Evolutionary conservation across 345 rosid genomes (phyloP).

Genomic region (Noccaea caerulescens): DNA sequence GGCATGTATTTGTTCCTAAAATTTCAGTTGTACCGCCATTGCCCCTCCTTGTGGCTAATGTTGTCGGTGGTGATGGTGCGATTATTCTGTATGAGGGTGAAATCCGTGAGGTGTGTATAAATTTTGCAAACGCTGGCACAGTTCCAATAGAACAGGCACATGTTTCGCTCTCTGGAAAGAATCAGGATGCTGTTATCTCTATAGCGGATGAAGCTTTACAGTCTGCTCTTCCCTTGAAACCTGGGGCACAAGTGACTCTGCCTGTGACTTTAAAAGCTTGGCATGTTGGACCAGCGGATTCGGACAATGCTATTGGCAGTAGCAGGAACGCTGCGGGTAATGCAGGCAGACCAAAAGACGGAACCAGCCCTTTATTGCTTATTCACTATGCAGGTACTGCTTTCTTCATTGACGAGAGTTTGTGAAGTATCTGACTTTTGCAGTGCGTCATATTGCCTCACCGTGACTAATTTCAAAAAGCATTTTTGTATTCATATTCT

Average conservation of each 20-base stretch:
- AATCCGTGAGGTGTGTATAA: constrained; percentile 78
- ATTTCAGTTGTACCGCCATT: constrained; percentile 78
- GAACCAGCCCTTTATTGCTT: constrained; percentile 76
- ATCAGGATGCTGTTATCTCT: constrained; percentile 90
- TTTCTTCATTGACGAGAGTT: constrained; percentile 10
- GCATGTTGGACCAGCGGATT: constrained; percentile 73
- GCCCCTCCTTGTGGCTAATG: constrained; percentile 82
- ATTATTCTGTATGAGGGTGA: constrained; percentile 94
- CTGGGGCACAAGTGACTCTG: constrained; percentile 87
- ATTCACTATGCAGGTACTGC: constrained; percentile 87
- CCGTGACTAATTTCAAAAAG: not conserved
- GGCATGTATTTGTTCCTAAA: constrained; percentile 75
- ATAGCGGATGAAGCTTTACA: constrained; percentile 71
- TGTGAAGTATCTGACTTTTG: constrained; percentile 28
- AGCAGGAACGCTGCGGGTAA: constrained; percentile 60
- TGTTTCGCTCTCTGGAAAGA: constrained; percentile 90
- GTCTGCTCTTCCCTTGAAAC: constrained; percentile 86
- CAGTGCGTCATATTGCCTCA: constrained; percentile 13
- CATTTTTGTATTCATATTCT: not conserved
- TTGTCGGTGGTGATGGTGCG: constrained; percentile 93
- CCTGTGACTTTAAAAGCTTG: constrained; percentile 93
- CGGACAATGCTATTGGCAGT: constrained; percentile 57
- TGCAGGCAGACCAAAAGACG: constrained; percentile 72
- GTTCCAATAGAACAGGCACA: constrained; percentile 91
- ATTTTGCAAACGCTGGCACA: constrained; percentile 95